A percentile compares a stretch with the other conserved stretches of the same genome.
Evolutionary conservation across 192 early-diverging fungal genomes (phyloP).

Genomic region (Oehlia diaphana): DNA sequence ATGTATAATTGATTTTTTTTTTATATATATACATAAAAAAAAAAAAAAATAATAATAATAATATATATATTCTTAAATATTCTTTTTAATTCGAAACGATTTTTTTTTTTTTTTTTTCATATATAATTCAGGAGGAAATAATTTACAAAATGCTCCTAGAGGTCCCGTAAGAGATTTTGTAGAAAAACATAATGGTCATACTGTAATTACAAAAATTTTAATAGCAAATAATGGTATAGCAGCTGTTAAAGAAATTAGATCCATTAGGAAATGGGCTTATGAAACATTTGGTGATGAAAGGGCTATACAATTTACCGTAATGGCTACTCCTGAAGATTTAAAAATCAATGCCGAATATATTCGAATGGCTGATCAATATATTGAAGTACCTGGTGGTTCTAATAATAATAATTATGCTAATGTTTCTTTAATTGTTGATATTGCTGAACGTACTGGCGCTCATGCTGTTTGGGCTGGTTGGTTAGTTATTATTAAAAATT

Average conservation of each 20-base stretch:
- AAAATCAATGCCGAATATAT: slow-evolving; percentile 98
- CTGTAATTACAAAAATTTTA: slow-evolving; percentile 90
- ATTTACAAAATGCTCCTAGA: slow-evolving; percentile 60
- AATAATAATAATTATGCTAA: slow-evolving; percentile 99
- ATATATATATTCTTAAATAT: no score
- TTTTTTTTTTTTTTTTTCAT: neutral
- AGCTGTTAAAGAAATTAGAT: slow-evolving; percentile 98
- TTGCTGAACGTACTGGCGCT: slow-evolving; percentile 93
- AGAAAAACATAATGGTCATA: slow-evolving; percentile 74
- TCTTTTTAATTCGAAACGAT: neutral
- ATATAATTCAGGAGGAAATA: slow-evolving; percentile 62
- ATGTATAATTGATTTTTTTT: no score
- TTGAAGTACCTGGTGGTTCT: slow-evolving; percentile 96
- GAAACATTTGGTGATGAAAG: slow-evolving; percentile 96
- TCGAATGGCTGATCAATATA: slow-evolving; percentile 98
- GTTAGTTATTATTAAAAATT: slow-evolving; percentile 37
- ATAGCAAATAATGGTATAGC: slow-evolving; percentile 99
- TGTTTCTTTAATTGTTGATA: slow-evolving; percentile 96
- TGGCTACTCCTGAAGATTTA: slow-evolving; percentile 98
- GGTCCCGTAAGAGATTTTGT: slow-evolving; percentile 76
- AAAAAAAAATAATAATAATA: no score
- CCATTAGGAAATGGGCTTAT: slow-evolving; percentile 97
- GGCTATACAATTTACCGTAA: slow-evolving; percentile 94
- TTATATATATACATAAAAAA: no score
- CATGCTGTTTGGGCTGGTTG: slow-evolving; percentile 98